Percentiles rank a stretch among this genome's conserved stretches.
These are phyloP conservation scores for Monosporascus ibericus DNA, from an alignment of 2,329 filamentous ascomycete species.

Conservation along the genomic window DNA sequence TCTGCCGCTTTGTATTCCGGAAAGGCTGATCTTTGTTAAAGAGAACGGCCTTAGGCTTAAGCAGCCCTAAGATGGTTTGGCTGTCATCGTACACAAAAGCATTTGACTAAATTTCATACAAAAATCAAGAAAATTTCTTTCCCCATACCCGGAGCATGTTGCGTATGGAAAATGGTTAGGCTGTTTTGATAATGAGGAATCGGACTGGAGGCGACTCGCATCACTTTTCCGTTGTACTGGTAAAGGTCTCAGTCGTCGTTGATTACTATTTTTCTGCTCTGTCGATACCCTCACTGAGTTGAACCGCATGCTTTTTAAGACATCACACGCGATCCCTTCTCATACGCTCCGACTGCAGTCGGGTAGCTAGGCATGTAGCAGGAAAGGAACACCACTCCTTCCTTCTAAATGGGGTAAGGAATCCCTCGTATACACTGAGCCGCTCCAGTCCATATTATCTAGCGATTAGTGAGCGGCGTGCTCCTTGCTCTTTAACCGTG, in stretches of 20 bases:
- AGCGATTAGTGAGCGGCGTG: no score
- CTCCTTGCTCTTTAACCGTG: no score
- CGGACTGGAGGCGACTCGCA: constrained; percentile 12
- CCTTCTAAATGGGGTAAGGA: no score
- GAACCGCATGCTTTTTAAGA: neutral
- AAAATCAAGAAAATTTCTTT: constrained; percentile 25
- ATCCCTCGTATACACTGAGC: no score
- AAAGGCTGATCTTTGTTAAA: constrained; percentile 10
- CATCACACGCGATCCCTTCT: neutral
- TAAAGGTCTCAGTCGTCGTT: constrained; percentile 18
- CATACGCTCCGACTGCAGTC: no score
- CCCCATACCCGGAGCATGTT: constrained; percentile 12
- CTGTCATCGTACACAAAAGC: constrained; percentile 14
- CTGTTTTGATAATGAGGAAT: constrained; percentile 15
- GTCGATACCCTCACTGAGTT: neutral
- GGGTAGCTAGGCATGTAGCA: no score
- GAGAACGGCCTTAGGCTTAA: constrained; percentile 3
- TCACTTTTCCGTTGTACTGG: constrained; percentile 22
- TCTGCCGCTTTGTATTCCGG: constrained; percentile 11
- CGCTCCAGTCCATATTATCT: no score
- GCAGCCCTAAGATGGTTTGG: constrained; percentile 13
- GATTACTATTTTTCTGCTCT: constrained; percentile 11
- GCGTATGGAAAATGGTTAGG: constrained; percentile 17
- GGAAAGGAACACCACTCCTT: no score
- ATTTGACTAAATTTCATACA: constrained; percentile 16